These are phyloP conservation scores for Gypsophila paniculata DNA, from an alignment of 179 eudicot species.

Conservation along the genomic window DNA sequence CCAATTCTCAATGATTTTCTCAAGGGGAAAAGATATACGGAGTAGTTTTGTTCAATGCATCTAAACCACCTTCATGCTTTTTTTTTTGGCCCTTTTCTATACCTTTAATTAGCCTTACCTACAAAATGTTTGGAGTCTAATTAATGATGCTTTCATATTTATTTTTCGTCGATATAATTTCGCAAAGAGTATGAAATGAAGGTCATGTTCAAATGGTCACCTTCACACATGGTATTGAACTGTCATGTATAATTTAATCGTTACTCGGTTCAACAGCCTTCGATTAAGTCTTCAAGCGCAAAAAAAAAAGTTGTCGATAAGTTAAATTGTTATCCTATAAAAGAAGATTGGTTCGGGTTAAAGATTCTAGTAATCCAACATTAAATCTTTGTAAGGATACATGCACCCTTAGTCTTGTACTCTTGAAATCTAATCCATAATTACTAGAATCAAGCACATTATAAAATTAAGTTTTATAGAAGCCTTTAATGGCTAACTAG, in stretches of 20 bases:
- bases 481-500: too few relatives aligned
- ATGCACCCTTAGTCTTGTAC: neutral
- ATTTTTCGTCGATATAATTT: too few relatives aligned
- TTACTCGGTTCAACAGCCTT: too few relatives aligned
- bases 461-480: too few relatives aligned
- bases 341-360: too few relatives aligned
- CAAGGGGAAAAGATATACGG: neutral
- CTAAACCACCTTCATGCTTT: neutral
- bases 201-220: too few relatives aligned
- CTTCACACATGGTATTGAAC: too few relatives aligned
- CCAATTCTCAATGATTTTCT: neutral
- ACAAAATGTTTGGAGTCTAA: conserved; percentile 1
- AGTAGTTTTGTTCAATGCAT: conserved; percentile 13
- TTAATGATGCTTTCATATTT: neutral
- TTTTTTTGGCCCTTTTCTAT: neutral
- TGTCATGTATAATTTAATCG: too few relatives aligned
- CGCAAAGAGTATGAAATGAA: too few relatives aligned
- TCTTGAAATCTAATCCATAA: neutral
- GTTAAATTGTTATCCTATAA: too few relatives aligned
- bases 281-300: too few relatives aligned
- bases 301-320: too few relatives aligned
- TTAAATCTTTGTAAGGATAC: neutral
- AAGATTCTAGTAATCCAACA: neutral
- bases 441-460: neutral
- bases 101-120: conserved; percentile 4